Conservation (phyloP, 495 filamentous ascomycete species). For the Neurospora cerealis region DNA sequence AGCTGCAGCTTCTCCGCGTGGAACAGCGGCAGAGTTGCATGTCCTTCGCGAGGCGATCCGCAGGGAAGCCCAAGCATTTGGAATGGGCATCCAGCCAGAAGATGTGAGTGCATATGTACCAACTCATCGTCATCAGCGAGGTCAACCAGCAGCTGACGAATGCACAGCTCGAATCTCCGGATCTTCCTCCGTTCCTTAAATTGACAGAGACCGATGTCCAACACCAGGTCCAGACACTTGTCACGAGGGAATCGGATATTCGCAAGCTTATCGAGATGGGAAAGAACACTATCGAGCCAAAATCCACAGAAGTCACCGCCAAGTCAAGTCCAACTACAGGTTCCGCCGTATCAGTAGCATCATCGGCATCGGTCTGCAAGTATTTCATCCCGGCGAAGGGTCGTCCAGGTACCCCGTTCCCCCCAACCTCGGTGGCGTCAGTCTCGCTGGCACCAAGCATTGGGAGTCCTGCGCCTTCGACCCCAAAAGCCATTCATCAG, state of each 20-base stretch:
- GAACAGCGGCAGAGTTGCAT: not conserved
- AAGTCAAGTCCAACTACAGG: not conserved
- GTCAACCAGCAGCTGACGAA: not conserved
- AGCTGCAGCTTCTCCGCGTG: not conserved
- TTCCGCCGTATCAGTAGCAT: not conserved
- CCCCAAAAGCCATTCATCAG: too few relatives aligned
- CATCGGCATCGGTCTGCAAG: not conserved
- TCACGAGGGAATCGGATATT: not conserved
- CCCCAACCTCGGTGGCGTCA: not conserved
- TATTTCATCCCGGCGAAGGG: not conserved
- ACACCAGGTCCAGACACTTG: not conserved
- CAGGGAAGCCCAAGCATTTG: not conserved
- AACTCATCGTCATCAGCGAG: not conserved
- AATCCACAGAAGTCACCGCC: not conserved
- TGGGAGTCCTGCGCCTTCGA: not conserved
- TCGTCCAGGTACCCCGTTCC: not conserved
- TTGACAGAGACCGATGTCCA: not conserved
- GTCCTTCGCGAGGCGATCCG: not conserved
- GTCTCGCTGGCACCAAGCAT: not conserved
- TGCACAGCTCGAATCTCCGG: not conserved
- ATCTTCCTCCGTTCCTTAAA: not conserved
- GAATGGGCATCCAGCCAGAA: not conserved
- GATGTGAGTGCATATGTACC: not conserved
- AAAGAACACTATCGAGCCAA: not conserved
- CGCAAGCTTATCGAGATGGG: not conserved